A percentile compares a stretch with the other conserved stretches of the same genome.
phyloP scores from a whole-genome alignment of 164 flowering plant species.

The Malania oleifera region DNA sequence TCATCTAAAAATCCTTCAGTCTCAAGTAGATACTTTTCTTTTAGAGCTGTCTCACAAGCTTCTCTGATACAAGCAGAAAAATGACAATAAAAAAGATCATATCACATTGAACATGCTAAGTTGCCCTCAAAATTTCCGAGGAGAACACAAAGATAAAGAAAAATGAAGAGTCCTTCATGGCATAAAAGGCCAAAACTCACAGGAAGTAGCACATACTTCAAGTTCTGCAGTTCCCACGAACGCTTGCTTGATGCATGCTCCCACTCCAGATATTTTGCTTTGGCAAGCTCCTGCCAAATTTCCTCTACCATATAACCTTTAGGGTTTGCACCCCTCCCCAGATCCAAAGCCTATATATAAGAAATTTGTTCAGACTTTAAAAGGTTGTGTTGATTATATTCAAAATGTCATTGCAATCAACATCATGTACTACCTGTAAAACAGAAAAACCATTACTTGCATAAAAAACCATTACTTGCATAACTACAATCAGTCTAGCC shows the following conservation, averaged over 20 bases:
- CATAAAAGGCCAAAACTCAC: conserved; percentile 12
- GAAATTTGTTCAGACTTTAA: conserved; percentile 6
- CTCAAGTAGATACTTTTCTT: conserved; percentile 39
- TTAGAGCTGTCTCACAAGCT: conserved; percentile 69
- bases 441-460: too few relatives aligned
- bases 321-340: conserved; percentile 75
- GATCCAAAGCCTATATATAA: conserved; percentile 64
- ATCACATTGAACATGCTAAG: neutral
- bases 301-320: conserved; percentile 77
- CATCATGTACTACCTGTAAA: too few relatives aligned
- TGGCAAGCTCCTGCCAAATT: conserved; percentile 93
- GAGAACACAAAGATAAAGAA: too few relatives aligned
- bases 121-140: too few relatives aligned
- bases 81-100: neutral
- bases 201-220: conserved; percentile 53
- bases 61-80: conserved; percentile 37
- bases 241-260: conserved; percentile 56
- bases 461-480: too few relatives aligned
- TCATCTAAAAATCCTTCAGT: conserved; percentile 44
- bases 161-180: too few relatives aligned
- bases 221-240: conserved; percentile 60
- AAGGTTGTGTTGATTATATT: neutral
- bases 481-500: too few relatives aligned
- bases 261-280: conserved; percentile 81
- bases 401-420: too few relatives aligned